Conservation (phyloP, 2,329 filamentous ascomycete species). For the Penicillium sp. region DNA sequence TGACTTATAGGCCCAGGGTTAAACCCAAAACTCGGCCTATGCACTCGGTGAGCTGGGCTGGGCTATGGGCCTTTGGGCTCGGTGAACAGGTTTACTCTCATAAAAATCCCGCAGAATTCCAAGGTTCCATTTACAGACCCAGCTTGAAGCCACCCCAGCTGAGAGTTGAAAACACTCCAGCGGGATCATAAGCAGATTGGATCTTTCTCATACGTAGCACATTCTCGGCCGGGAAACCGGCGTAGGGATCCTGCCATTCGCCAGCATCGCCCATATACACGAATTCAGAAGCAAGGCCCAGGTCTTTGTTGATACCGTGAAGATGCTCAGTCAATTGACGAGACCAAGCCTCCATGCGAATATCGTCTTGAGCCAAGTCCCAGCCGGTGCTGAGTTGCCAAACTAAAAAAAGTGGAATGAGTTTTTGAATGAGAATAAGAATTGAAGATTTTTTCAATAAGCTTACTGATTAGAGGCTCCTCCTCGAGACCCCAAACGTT, state of each 20-base stretch:
- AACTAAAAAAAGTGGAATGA: no score
- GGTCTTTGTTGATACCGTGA: conserved; percentile 33
- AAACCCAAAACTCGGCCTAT: no score
- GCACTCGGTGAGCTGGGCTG: no score
- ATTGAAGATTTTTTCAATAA: no score
- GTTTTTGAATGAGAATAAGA: no score
- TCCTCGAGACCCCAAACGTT: conserved; percentile 42
- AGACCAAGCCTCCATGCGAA: conserved; percentile 38
- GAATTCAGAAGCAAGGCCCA: conserved; percentile 37
- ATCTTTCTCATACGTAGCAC: conserved; percentile 34
- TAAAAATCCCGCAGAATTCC: no score
- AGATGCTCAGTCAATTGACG: conserved; percentile 29
- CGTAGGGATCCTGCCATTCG: conserved; percentile 41
- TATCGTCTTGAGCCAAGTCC: conserved; percentile 37
- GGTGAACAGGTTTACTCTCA: no score
- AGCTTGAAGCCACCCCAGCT: conserved; percentile 42
- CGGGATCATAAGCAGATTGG: conserved; percentile 35
- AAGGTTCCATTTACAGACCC: conserved; percentile 1
- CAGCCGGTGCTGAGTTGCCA: conserved; percentile 45
- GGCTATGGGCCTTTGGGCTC: no score
- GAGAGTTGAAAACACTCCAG: conserved; percentile 31
- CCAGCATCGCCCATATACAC: conserved; percentile 42
- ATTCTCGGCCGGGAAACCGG: conserved; percentile 36
- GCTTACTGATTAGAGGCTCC: conserved; percentile 35
- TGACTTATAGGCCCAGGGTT: no score